Base-by-base conservation (phyloP, 305 asterid species). In the Solanum hybrid region DNA sequence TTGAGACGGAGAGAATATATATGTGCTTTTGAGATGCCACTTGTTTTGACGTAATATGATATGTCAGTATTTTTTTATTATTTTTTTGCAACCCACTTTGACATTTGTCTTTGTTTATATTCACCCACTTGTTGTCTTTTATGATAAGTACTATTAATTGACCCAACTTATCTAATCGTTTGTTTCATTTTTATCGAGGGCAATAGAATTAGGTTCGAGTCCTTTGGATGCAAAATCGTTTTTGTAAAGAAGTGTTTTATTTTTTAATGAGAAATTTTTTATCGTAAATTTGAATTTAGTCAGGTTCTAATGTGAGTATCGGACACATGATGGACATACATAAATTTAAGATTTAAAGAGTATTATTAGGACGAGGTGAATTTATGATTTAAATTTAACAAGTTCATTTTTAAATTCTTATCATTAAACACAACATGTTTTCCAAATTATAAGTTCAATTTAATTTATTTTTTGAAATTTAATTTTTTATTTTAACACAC, bases 191-290 rank as follows among this genome's bases (percentile, higher is more conserved):
- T n/a, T 66, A 4, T 4, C 6, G 29, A 17, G n/a, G 1, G 1
- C 22, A 8, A 5, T 14, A 5, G 0, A 45, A 5, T 45, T 1
- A 15, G 8, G 22, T 6, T 1, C 4, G 66, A 51, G 7, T 51
- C 4, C 4, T 15, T 15, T 51, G 4, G 8, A 15, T 51, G 2
- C 7, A 42, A 15, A 51, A 15, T 51, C 0, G 0, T 51, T 51
- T 42, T 42, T 0, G 17, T 4, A 0, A 4, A 4, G 17, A 42
- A 42, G 6, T 12, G 6, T 0, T 12, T 12, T 12, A 42, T 12
- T 42, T 42, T 42, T 12, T 42, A 42, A 12, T 42, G 56, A 12
- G 6, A 0, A 12, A 12, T 2, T 12, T 42, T 6, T 0, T 0
- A 15, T 2, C 0, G 4, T 1, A 51, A 15, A 51, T 51, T 51